A percentile compares a stretch with the other conserved stretches of the same genome.
phyloP scores from a whole-genome alignment of 2,329 filamentous ascomycete genomes.

The Colletotrichum karsti region DNA sequence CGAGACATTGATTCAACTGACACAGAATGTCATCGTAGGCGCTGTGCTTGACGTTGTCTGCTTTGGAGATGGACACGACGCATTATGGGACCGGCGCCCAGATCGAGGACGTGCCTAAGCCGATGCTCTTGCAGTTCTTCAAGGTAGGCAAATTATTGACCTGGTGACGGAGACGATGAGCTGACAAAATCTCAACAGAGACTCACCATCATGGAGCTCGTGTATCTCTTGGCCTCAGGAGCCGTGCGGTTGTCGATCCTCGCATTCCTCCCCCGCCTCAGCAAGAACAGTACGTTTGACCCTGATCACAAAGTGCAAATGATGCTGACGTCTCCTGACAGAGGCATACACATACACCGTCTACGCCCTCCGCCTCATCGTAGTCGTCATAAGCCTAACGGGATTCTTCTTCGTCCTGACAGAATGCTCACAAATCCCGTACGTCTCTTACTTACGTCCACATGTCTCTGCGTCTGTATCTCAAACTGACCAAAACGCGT shows the following conservation, averaged over 20 bases:
- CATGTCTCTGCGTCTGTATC: too few relatives aligned
- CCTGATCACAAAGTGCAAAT: not conserved
- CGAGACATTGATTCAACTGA: not conserved
- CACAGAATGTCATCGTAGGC: not conserved
- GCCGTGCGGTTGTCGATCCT: constrained; percentile 43
- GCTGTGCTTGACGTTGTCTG: constrained; percentile 11
- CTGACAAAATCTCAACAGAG: not conserved
- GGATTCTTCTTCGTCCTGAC: constrained; percentile 31
- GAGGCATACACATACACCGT: constrained; percentile 13
- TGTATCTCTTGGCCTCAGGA: constrained; percentile 42
- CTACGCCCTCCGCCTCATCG: constrained; percentile 23
- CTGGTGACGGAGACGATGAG: not conserved
- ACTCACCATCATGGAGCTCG: constrained; percentile 16
- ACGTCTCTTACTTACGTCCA: too few relatives aligned
- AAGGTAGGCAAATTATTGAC: not conserved
- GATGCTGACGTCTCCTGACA: not conserved
- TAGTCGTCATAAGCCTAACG: constrained; percentile 30
- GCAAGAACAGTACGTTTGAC: constrained; percentile 38
- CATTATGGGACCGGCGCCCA: constrained; percentile 22
- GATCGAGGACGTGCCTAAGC: constrained; percentile 1
- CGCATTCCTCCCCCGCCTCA: constrained; percentile 43
- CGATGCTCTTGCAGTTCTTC: constrained; percentile 10
- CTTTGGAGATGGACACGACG: constrained; percentile 20
- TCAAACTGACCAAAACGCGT: not conserved
- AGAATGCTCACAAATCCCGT: constrained; percentile 35